These are phyloP conservation scores for Rhizophagus sp. DNA, from an alignment of 192 early-diverging fungal genomes.

Conservation along the genomic window DNA sequence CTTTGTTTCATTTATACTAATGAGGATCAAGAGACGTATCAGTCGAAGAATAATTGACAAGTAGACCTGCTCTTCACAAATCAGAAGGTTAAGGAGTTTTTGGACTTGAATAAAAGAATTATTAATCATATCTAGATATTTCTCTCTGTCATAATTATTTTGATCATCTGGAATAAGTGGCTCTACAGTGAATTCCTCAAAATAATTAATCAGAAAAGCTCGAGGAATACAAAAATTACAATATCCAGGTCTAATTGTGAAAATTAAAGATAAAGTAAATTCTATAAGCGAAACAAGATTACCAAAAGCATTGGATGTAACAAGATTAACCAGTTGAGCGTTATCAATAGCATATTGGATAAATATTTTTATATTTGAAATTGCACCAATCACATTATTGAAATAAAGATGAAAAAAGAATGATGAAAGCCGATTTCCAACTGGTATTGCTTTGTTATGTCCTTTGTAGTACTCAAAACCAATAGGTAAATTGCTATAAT, in stretches of 20 bases:
- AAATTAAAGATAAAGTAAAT: constrained; percentile 6
- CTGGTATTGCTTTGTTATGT: not conserved
- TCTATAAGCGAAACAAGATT: constrained; percentile 17
- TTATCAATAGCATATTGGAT: constrained; percentile 17
- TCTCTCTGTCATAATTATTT: not conserved
- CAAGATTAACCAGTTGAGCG: not conserved
- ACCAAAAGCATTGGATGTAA: constrained; percentile 3
- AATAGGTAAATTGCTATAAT: not conserved
- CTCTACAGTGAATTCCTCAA: not conserved
- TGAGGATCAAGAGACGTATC: constrained; percentile 22
- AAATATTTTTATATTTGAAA: not conserved
- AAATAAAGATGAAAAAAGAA: not conserved
- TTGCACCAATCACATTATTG: not conserved
- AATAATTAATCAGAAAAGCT: not conserved
- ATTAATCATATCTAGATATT: not conserved
- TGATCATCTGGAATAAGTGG: not conserved
- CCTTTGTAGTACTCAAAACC: constrained; percentile 4
- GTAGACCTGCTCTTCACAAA: not conserved
- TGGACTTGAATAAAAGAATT: constrained; percentile 8
- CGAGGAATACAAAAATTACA: constrained; percentile 11
- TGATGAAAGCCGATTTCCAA: constrained; percentile 10
- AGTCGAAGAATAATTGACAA: constrained; percentile 16
- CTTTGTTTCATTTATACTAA: not conserved
- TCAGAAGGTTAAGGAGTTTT: not conserved
- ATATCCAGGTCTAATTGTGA: not conserved